A percentile compares a stretch with the other conserved stretches of the same genome.
Conservation (phyloP, 805 yeast genomes). For the Kazachstania kunashirensis region DNA sequence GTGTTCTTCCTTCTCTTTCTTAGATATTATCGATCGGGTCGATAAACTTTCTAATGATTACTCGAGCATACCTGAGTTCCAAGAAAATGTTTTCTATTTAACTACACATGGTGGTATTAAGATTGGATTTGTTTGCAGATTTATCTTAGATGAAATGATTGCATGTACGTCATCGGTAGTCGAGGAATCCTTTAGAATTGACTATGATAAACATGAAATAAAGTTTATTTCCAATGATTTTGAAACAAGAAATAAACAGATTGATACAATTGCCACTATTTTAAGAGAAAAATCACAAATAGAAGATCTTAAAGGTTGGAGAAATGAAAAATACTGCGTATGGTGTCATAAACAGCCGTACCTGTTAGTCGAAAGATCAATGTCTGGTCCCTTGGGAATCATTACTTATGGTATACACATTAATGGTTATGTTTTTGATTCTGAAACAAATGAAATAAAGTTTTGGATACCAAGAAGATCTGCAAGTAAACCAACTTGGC, state of each 20-base stretch:
- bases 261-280: conserved; percentile 35
- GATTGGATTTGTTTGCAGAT: conserved; percentile 34
- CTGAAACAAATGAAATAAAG: conserved; percentile 35
- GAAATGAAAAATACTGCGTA: conserved; percentile 72
- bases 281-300: conserved; percentile 31
- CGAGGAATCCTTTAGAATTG: conserved; percentile 21
- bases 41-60: conserved; percentile 24
- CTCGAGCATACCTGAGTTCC: conserved; percentile 10
- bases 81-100: conserved; percentile 26
- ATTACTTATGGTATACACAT: conserved; percentile 86
- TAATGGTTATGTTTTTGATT: conserved; percentile 59
- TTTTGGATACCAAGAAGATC: conserved; percentile 86
- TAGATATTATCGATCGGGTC: conserved; percentile 21
- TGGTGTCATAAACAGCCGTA: conserved; percentile 48
- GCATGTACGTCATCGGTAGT: conserved; percentile 9
- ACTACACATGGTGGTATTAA: conserved; percentile 30
- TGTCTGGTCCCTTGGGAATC: conserved; percentile 73
- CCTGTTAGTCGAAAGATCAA: conserved; percentile 66
- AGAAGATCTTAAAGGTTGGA: conserved; percentile 58
- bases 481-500: conserved; percentile 71
- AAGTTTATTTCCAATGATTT: conserved; percentile 24
- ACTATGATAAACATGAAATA: conserved; percentile 26
- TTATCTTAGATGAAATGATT: conserved; percentile 29
- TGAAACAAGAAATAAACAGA: conserved; percentile 29
- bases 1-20: conserved; percentile 14